phyloP scores from a whole-genome alignment of 2,329 filamentous ascomycete genomes.

The Amphichorda felina region DNA sequence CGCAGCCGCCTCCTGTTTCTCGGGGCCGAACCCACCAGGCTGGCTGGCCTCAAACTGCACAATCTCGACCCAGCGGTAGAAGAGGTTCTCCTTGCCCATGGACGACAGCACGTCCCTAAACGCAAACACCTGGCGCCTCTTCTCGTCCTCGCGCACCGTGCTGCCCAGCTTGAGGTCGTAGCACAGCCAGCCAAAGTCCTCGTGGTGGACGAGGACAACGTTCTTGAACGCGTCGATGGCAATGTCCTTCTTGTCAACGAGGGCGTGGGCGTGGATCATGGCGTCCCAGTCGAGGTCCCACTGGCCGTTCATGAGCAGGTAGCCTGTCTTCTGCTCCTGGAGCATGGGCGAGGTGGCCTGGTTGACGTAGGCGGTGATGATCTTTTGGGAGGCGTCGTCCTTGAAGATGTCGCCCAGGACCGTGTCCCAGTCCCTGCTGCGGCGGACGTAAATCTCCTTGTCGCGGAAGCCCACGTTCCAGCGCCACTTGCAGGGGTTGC shows the following conservation, averaged over 20 bases:
- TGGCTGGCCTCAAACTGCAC: slow-evolving; percentile 76
- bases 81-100: slow-evolving; percentile 77
- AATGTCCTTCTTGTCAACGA: slow-evolving; percentile 53
- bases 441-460: slow-evolving; percentile 70
- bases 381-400: slow-evolving; percentile 37
- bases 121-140: slow-evolving; percentile 61
- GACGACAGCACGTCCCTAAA: slow-evolving; percentile 67
- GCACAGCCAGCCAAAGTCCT: slow-evolving; percentile 54
- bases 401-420: slow-evolving; percentile 43
- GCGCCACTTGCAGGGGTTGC: slow-evolving; percentile 62
- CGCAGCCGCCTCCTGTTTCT: slow-evolving; percentile 61
- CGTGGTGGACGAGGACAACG: slow-evolving; percentile 56
- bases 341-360: slow-evolving; percentile 57
- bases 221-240: slow-evolving; percentile 57
- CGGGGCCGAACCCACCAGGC: slow-evolving; percentile 66
- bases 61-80: slow-evolving; percentile 87
- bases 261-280: slow-evolving; percentile 62
- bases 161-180: slow-evolving; percentile 43
- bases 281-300: slow-evolving; percentile 81
- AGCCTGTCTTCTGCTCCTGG: slow-evolving; percentile 71
- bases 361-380: slow-evolving; percentile 50
- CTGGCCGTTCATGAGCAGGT: slow-evolving; percentile 70
- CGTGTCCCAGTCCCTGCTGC: slow-evolving; percentile 61
- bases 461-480: slow-evolving; percentile 63
- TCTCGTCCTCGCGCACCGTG: slow-evolving; percentile 44